Conservation (phyloP, 106 monocot genomes). For the Posidonia australis region DNA sequence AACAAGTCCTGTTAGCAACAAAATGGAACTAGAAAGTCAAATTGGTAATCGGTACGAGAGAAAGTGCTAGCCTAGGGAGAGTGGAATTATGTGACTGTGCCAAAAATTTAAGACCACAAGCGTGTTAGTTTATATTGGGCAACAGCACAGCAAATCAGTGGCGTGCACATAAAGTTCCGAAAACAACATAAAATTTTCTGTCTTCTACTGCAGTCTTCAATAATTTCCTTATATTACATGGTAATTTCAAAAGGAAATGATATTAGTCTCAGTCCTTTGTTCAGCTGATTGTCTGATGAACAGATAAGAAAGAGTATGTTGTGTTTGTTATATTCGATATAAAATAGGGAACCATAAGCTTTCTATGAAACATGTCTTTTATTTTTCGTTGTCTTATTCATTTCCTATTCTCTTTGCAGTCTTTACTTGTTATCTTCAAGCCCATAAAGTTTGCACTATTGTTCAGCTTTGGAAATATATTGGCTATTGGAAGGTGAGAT, state of each 20-base stretch:
- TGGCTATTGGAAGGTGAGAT: slow-evolving; percentile 87
- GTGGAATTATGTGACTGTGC: too few species aligned
- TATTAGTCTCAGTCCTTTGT: background rate
- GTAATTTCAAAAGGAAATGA: background rate
- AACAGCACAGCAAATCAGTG: too few species aligned
- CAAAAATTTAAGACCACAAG: too few species aligned
- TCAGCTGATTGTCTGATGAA: background rate
- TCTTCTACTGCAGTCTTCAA: background rate
- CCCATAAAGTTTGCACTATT: slow-evolving; percentile 89
- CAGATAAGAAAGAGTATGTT: background rate
- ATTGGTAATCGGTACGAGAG: too few species aligned
- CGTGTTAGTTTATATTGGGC: too few species aligned
- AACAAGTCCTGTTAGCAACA: too few species aligned
- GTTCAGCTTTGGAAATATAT: slow-evolving; percentile 84
- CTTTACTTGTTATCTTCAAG: slow-evolving; percentile 57
- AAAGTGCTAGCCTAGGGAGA: too few species aligned
- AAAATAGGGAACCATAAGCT: background rate
- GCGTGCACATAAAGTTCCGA: too few species aligned
- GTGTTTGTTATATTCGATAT: background rate
- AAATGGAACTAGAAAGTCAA: too few species aligned
- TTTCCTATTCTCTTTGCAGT: slow-evolving; percentile 39
- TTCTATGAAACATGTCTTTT: background rate
- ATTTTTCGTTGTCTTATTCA: background rate
- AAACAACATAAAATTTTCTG: too few species aligned
- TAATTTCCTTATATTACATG: background rate